Conservation (phyloP, 1,284 basidiomycete species). For the Violaceomyces palustris region DNA sequence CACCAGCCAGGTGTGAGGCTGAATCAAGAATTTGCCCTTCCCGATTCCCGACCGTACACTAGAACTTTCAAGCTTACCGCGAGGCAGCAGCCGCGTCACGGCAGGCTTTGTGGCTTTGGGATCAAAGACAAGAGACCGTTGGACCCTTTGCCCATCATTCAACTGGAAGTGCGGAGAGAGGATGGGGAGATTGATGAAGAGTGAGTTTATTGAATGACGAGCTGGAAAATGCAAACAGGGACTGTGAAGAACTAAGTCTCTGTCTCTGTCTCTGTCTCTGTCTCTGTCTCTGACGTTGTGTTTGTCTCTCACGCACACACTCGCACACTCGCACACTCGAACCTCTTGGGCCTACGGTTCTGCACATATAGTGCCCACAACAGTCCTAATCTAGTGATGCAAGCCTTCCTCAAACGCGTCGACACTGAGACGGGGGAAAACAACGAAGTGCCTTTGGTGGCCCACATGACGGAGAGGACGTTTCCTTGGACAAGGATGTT, state of each 20-base stretch:
- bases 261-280: background rate
- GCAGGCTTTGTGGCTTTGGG: slow-evolving; percentile 28
- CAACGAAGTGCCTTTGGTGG: slow-evolving; percentile 10
- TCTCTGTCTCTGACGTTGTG: background rate
- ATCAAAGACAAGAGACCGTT: slow-evolving; percentile 34
- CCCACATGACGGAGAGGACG: slow-evolving; percentile 11
- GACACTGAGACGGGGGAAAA: slow-evolving; percentile 5
- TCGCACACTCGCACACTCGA: too few species aligned
- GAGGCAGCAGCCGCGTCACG: slow-evolving; percentile 30
- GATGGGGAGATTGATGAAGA: slow-evolving; percentile 24
- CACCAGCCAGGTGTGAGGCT: too few species aligned
- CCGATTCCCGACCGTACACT: too few species aligned
- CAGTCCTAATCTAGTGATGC: slow-evolving; percentile 26
- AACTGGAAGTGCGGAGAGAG: slow-evolving; percentile 16
- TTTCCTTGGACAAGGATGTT: slow-evolving; percentile 23
- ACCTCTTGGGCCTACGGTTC: too few species aligned
- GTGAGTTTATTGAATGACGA: too few species aligned
- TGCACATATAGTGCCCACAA: slow-evolving; percentile 14
- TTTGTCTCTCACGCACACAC: background rate
- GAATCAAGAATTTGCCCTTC: too few species aligned
- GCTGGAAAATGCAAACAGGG: too few species aligned
- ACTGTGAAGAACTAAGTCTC: too few species aligned
- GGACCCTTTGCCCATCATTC: slow-evolving; percentile 36
- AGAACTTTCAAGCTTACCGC: slow-evolving; percentile 25
- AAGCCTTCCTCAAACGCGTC: slow-evolving; percentile 13